Evolutionary conservation across 2,329 filamentous ascomycete species (phyloP).

Genomic region (Davidsoniella neocaledoniae): DNA sequence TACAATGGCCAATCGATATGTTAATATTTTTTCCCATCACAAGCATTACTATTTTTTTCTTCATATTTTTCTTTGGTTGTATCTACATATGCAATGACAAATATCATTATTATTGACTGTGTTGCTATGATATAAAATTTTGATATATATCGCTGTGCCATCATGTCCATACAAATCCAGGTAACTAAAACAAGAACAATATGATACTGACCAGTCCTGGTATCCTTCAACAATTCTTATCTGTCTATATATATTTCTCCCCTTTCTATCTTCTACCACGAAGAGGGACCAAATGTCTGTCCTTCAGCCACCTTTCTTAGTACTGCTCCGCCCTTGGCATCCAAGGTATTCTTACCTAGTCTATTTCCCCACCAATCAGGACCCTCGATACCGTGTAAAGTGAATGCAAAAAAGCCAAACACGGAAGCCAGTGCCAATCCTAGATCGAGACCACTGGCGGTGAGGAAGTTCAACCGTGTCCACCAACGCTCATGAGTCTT

Average conservation of each 20-base stretch:
- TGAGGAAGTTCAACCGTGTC: constrained; percentile 57
- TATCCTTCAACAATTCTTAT: not conserved
- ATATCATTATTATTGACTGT: not conserved
- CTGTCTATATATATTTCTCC: no score
- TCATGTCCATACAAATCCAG: no score
- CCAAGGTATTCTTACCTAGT: constrained; percentile 42
- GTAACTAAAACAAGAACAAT: not conserved
- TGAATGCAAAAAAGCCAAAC: constrained; percentile 53
- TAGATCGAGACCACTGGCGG: constrained; percentile 51
- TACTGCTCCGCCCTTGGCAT: constrained; percentile 42
- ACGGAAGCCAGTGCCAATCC: constrained; percentile 51
- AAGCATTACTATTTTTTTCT: not conserved
- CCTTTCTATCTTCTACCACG: constrained; percentile 25
- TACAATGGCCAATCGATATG: constrained; percentile 8
- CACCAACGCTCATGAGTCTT: constrained; percentile 51
- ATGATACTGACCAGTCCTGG: not conserved
- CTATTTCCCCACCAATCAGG: constrained; percentile 56
- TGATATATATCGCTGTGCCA: no score
- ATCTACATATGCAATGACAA: constrained; percentile 1
- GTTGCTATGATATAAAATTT: not conserved
- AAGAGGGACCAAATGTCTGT: constrained; percentile 42
- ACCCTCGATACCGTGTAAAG: constrained; percentile 41
- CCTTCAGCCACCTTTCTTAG: constrained; percentile 34
- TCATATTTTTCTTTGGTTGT: not conserved
- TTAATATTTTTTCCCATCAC: not conserved